Base-by-base conservation (phyloP, 208 protist species). In the Ichthyophonus hoferi region DNA sequence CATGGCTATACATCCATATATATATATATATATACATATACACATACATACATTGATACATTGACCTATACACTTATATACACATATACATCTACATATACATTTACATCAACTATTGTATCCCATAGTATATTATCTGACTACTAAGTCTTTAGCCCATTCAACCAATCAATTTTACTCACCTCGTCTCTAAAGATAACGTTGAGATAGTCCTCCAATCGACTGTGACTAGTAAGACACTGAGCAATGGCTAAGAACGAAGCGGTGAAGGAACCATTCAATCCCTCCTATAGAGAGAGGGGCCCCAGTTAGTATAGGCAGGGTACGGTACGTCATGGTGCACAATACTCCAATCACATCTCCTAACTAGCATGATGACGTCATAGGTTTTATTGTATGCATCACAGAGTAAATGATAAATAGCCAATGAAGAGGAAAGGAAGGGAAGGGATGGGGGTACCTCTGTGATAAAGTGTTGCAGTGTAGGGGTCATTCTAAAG, bases 111-210 rank as follows among this genome's bases (percentile, higher is more conserved):
- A 31, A 14, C 31, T 76, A 0, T n/a, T 76, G 50, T 31, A 76
- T 76, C 14, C 50, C 0, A 76, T 31, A 76, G 31, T 31, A 76
- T 76, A 33, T 76, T n/a, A 33, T 76, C 0, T n/a, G 31, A 76
- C 50, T n/a, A 76, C 14, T 0, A 14, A 76, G 24, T n/a, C 50
- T n/a, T 76, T 76, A 33, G 14, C 50, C 14, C 31, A 76, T 76
- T 76, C 50, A 31, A 0, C 50, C 24, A 0, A 33, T 14, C 50
- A 14, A 76, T 76, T 31, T n/a, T n/a, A n/a, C 14, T 14, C 7
- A 88, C 85, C 40, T 88, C 85, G 39, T 88, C 43, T 3, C 67
- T 31, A 40, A 88, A 88, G 14, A 88, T 88, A n/a, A 88, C 67
- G 40, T 88, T 88, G 3, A 88, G 38, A 37, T 42, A 88, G 67